Percentiles rank a stretch among this genome's conserved stretches.
These are phyloP conservation scores for Trichoderma guizhouense DNA, from an alignment of 2,329 filamentous ascomycete genomes.

Conservation along the genomic window DNA sequence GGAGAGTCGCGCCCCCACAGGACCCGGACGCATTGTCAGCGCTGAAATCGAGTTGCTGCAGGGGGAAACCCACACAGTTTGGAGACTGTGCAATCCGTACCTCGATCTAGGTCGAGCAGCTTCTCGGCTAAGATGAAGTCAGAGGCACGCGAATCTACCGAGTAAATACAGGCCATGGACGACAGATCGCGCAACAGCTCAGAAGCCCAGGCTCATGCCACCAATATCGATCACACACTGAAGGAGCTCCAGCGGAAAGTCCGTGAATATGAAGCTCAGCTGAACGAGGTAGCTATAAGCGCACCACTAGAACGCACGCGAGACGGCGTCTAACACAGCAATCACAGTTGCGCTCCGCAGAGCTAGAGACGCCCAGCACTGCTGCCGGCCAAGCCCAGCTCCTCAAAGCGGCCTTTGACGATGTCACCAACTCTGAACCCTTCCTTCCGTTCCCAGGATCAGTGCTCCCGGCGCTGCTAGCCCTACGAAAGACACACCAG, in stretches of 20 bases:
- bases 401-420: constrained; percentile 64
- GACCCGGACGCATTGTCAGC: not conserved
- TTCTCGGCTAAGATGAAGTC: not conserved
- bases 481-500: constrained; percentile 63
- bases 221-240: constrained; percentile 63
- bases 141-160: not conserved
- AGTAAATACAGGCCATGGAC: constrained; percentile 24
- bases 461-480: constrained; percentile 66
- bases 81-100: not conserved
- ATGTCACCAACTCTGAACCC: constrained; percentile 58
- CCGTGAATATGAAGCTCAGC: constrained; percentile 49
- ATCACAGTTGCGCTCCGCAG: constrained; percentile 29
- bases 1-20: not conserved
- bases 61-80: not conserved
- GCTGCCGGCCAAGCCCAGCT: constrained; percentile 36
- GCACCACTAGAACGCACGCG: not conserved
- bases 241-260: constrained; percentile 61
- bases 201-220: constrained; percentile 31
- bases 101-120: not conserved
- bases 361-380: constrained; percentile 26
- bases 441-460: constrained; percentile 66
- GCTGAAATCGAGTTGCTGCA: not conserved
- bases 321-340: not conserved
- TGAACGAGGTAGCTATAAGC: constrained; percentile 42
- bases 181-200: constrained; percentile 24